A percentile compares a stretch with the other conserved stretches of the same genome.
Evolutionary conservation across 2,329 filamentous ascomycete genomes (phyloP).

Genomic region (Fonsecaea erecta): DNA sequence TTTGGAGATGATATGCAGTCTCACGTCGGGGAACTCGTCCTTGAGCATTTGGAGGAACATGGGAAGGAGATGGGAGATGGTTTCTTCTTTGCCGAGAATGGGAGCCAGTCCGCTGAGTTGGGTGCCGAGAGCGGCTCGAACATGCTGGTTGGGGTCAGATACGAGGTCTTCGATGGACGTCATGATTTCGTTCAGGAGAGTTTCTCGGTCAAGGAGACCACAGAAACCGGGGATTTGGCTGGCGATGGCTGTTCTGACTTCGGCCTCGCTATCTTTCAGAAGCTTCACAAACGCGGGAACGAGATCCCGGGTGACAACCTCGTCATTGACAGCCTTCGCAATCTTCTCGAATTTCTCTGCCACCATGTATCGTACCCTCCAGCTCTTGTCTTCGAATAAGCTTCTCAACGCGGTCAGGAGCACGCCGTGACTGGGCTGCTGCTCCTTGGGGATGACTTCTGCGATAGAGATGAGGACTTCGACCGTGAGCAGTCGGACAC

Average conservation of each 20-base stretch:
- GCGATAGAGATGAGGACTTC: constrained; percentile 96
- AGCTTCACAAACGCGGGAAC: constrained; percentile 97
- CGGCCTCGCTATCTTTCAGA: constrained; percentile 95
- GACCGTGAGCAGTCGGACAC: constrained; percentile 91
- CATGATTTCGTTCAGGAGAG: constrained; percentile 94
- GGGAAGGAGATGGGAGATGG: constrained; percentile 91
- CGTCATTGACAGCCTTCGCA: constrained; percentile 96
- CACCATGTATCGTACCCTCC: constrained; percentile 99
- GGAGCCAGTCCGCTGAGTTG: constrained; percentile 97
- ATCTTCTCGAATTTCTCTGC: constrained; percentile 99
- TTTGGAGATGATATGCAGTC: constrained; percentile 99
- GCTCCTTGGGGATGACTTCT: constrained; percentile 96
- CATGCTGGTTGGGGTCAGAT: constrained; percentile 94
- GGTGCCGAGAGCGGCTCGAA: constrained; percentile 90
- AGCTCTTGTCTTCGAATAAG: constrained; percentile 98
- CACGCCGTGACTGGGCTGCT: constrained; percentile 94
- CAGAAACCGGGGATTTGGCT: constrained; percentile 99
- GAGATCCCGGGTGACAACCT: constrained; percentile 90
- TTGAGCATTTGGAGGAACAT: constrained; percentile 99
- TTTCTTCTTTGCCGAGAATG: constrained; percentile 98
- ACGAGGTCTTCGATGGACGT: constrained; percentile 94
- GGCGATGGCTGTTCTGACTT: constrained; percentile 94
- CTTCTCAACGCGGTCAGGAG: constrained; percentile 86
- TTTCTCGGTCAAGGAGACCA: constrained; percentile 80
- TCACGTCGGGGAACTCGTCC: constrained; percentile 97